These are phyloP conservation scores for Geotrichum ghanense DNA, from an alignment of 805 yeast species.

Conservation along the genomic window DNA sequence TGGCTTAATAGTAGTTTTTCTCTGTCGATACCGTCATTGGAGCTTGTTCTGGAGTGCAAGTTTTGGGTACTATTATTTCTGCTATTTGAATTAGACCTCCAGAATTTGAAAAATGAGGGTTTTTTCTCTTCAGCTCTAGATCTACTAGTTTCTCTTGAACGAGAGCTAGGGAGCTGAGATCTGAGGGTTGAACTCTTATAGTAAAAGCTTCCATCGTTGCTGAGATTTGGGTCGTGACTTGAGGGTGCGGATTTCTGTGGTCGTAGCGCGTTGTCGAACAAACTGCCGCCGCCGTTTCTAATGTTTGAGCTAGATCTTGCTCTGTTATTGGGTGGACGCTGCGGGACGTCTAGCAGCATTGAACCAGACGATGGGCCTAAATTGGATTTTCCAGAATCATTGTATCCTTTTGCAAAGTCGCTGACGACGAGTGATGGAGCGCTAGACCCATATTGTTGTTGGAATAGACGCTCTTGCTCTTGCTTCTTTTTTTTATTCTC, in stretches of 20 bases:
- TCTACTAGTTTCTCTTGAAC: not conserved
- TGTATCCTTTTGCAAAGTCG: no score
- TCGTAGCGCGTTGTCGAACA: not conserved
- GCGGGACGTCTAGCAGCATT: not conserved
- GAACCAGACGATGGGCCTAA: not conserved
- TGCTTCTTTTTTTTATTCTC: not conserved
- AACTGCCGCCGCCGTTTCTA: not conserved
- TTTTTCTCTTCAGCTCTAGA: not conserved
- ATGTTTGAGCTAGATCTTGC: not conserved
- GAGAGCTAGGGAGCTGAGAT: not conserved
- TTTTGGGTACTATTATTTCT: not conserved
- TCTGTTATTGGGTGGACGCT: not conserved
- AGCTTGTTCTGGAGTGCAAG: not conserved
- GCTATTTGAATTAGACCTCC: not conserved
- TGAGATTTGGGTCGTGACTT: not conserved
- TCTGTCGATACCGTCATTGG: not conserved
- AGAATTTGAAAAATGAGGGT: not conserved
- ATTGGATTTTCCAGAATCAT: no score
- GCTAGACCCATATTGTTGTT: not conserved
- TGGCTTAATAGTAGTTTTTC: not conserved
- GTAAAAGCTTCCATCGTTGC: conserved; percentile 1
- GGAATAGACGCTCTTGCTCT: not conserved
- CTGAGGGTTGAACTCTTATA: not conserved
- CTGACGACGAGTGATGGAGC: not conserved
- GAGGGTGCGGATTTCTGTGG: not conserved